Conservation (phyloP, 2,329 filamentous ascomycete species). For the Aspergillus candidus region DNA sequence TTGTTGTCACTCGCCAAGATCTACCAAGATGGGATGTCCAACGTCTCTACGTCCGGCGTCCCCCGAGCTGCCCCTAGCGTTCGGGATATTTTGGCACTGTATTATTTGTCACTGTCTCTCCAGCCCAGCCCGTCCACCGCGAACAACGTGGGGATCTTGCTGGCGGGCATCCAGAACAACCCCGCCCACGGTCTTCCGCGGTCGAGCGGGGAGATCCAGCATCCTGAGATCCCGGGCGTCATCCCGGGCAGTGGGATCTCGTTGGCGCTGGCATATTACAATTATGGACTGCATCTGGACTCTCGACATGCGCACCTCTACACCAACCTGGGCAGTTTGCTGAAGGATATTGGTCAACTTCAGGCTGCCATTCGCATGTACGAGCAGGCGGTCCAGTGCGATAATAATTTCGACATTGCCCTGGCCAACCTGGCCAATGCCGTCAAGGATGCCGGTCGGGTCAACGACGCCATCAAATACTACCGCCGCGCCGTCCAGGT, state of each 20-base stretch:
- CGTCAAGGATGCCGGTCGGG: constrained; percentile 90
- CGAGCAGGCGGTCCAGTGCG: constrained; percentile 84
- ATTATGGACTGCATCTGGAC: constrained; percentile 85
- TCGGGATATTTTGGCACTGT: constrained; percentile 85
- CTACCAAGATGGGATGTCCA: constrained; percentile 91
- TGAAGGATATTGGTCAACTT: constrained; percentile 94
- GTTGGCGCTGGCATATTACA: constrained; percentile 86
- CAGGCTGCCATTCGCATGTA: constrained; percentile 95
- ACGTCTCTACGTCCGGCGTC: constrained; percentile 52
- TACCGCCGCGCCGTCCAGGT: constrained; percentile 84
- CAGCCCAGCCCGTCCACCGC: constrained; percentile 96
- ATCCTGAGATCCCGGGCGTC: constrained; percentile 65
- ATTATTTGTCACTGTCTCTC: constrained; percentile 88
- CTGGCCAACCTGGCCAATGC: constrained; percentile 95
- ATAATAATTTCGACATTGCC: constrained; percentile 93
- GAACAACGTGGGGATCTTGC: constrained; percentile 93
- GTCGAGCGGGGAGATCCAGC: constrained; percentile 32
- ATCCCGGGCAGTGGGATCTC: constrained; percentile 79
- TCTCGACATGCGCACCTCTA: constrained; percentile 89
- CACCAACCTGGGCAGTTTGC: constrained; percentile 87
- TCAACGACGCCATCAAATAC: constrained; percentile 85
- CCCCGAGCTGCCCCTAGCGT: constrained; percentile 66
- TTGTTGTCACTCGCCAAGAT: constrained; percentile 93
- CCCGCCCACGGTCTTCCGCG: constrained; percentile 35
- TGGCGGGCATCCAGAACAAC: constrained; percentile 86